Percentiles rank a stretch among this genome's conserved stretches.
phyloP scores from a whole-genome alignment of 371 early-diverging fungal species.

The Zychaea mexicana region DNA sequence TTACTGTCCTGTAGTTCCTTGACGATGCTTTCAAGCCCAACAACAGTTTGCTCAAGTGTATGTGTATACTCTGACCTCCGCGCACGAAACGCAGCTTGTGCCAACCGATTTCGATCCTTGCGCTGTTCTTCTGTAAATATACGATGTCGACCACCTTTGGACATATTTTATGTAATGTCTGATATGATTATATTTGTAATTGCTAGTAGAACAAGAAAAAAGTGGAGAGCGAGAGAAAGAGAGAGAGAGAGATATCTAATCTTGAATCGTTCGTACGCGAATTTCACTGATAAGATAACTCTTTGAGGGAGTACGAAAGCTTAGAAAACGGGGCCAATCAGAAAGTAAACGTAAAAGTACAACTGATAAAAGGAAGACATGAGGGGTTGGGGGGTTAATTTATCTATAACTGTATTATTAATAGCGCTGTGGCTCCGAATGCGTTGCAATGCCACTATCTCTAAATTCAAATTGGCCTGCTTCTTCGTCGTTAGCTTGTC shows the following conservation, averaged over 20 bases:
- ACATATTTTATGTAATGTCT: not conserved
- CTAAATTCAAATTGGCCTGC: not conserved
- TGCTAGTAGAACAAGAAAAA: not conserved
- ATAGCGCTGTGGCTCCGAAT: not conserved
- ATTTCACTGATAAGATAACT: not conserved
- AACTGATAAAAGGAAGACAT: no score
- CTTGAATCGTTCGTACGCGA: not conserved
- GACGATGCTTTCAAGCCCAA: slow-evolving; percentile 13
- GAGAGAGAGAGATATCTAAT: not conserved
- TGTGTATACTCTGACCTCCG: slow-evolving; percentile 19
- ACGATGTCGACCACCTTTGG: slow-evolving; percentile 15
- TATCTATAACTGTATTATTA: no score
- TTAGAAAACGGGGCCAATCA: not conserved
- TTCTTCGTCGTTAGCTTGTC: not conserved
- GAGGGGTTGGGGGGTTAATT: no score
- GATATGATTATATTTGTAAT: not conserved
- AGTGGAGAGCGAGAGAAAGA: no score
- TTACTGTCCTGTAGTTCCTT: slow-evolving; percentile 21
- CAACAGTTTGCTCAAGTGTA: slow-evolving; percentile 16
- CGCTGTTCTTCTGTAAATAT: slow-evolving; percentile 16
- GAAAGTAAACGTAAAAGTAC: no score
- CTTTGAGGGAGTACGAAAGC: no score
- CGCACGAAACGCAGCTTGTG: slow-evolving; percentile 29
- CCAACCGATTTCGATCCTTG: slow-evolving; percentile 19
- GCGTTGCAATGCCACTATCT: not conserved